phyloP scores from a whole-genome alignment of 2,329 filamentous ascomycete genomes.

The Paecilomyces formosus region DNA sequence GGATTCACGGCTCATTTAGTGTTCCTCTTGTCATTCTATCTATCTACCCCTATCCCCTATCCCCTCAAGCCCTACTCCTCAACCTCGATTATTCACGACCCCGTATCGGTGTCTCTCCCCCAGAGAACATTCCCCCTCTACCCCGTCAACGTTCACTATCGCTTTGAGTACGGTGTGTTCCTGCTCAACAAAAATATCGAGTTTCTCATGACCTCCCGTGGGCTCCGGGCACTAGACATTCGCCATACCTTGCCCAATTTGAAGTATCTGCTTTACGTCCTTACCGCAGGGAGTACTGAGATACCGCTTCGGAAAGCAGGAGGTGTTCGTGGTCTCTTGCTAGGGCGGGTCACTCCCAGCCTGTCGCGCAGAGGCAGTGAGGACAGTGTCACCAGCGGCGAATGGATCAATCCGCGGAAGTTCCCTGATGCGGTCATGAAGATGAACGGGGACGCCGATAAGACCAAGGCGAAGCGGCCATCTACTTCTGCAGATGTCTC shows the following conservation, averaged over 20 bases:
- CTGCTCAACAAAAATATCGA: constrained; percentile 96
- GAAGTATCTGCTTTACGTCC: constrained; percentile 85
- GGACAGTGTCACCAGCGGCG: constrained; percentile 30
- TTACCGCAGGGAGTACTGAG: constrained; percentile 67
- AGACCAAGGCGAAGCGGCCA: constrained; percentile 14
- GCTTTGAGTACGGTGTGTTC: constrained; percentile 95
- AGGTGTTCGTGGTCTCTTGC: constrained; percentile 42
- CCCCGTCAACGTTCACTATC: constrained; percentile 66
- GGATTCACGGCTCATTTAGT: constrained; percentile 72
- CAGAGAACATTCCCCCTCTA: constrained; percentile 76
- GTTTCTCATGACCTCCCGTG: constrained; percentile 55
- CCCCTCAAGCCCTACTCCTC: constrained; percentile 66
- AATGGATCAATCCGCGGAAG: constrained; percentile 20
- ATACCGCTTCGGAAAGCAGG: constrained; percentile 50
- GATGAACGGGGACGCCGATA: constrained; percentile 16
- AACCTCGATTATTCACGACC: constrained; percentile 66
- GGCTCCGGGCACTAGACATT: constrained; percentile 77
- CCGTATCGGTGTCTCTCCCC: constrained; percentile 50
- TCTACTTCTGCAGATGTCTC: not conserved
- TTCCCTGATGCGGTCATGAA: constrained; percentile 15
- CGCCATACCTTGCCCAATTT: constrained; percentile 88
- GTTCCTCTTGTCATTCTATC: constrained; percentile 71
- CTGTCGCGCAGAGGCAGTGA: constrained; percentile 32
- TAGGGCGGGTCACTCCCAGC: constrained; percentile 28
- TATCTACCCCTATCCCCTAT: constrained; percentile 73